Evolutionary conservation across 192 early-diverging fungal species (phyloP), one percentile per base, ranked within the genome.

Genomic region (Umbelopsis isabellina): DNA sequence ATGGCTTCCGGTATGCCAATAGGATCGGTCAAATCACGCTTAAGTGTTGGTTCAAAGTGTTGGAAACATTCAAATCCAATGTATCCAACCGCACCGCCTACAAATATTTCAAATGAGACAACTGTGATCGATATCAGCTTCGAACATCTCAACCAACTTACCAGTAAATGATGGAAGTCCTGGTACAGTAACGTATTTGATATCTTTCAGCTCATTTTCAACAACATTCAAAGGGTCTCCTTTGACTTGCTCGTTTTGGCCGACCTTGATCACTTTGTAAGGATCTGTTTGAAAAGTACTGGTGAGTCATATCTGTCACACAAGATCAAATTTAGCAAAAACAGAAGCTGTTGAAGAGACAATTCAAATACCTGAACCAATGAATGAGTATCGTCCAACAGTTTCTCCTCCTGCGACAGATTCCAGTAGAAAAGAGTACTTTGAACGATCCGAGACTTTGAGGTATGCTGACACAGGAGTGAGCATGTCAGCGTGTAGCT

Each of bases 391-490:
- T 64, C 95, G 91, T 27, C 95, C 92, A 81, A 97, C 94, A 66
- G 91, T 95, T 74, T 99, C 98, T 49, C 95, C 95, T 47, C 95
- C 97, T 53, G 88, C 80, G 20, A 97, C 94, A 27, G 93, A 95
- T 74, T 99, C 98, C 23, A 99, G 90, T 72, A 99, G 78, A 70
- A 99, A 99, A 35, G 98, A 98, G 78, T 96, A 92, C 13, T 90
- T 84, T 71, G 88, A 88, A 49, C 85, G 81, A 55, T 91, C 83
- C 20, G 94, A 83, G 20, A 98, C 86, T 74, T 92, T 93, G 70
- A 98, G 91, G 72, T 98, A 99, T 21, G 95, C 97, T 20, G 93
- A 90, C 18, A 99, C 95, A 30, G 98, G 98, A 7, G 98, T 99
- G 37, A 98, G 84, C 65, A 98, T 85, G 76, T 99, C 98, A 35